These are phyloP conservation scores for Xylaria multiplex DNA, from an alignment of 2,329 filamentous ascomycete species.

Conservation along the genomic window DNA sequence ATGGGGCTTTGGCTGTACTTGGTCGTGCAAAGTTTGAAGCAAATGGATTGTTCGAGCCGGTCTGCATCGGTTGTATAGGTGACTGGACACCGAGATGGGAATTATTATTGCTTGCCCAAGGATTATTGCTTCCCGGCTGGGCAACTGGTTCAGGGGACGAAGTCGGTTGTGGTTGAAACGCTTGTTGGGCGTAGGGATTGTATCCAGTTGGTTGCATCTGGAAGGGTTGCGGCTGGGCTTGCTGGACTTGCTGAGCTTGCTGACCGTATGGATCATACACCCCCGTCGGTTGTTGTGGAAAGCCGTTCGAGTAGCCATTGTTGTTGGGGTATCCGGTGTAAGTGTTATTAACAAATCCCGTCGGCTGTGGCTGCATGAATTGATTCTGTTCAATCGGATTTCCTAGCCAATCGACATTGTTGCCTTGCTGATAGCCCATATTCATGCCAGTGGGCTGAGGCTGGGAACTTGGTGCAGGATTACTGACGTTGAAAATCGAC, in stretches of 20 bases:
- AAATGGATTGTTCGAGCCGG: conserved; percentile 98
- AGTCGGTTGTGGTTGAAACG: conserved; percentile 56
- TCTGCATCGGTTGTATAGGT: conserved; percentile 81
- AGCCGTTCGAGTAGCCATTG: conserved; percentile 72
- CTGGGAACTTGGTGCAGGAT: conserved; percentile 65
- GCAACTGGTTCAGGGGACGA: conserved; percentile 67
- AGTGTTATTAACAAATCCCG: conserved; percentile 71
- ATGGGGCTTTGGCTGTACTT: conserved; percentile 65
- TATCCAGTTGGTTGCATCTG: conserved; percentile 64
- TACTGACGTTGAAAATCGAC: conserved; percentile 84
- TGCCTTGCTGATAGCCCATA: conserved; percentile 97
- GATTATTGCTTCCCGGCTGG: conserved; percentile 90
- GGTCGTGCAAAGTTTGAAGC: conserved; percentile 72
- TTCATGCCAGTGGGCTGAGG: conserved; percentile 90
- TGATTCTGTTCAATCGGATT: conserved; percentile 87
- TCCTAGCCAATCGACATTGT: conserved; percentile 95
- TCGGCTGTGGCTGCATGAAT: conserved; percentile 80
- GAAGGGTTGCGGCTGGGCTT: conserved; percentile 51
- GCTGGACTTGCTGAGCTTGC: conserved; percentile 54
- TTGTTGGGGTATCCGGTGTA: conserved; percentile 69
- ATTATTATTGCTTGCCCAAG: conserved; percentile 76
- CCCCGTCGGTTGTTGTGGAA: conserved; percentile 71
- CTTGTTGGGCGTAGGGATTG: conserved; percentile 64
- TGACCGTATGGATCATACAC: conserved; percentile 76
- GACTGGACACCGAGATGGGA: conserved; percentile 63